A percentile compares a stretch with the other conserved stretches of the same genome.
phyloP scores from a whole-genome alignment of 2,329 filamentous ascomycete genomes.

The Uncinocarpus reesii region DNA sequence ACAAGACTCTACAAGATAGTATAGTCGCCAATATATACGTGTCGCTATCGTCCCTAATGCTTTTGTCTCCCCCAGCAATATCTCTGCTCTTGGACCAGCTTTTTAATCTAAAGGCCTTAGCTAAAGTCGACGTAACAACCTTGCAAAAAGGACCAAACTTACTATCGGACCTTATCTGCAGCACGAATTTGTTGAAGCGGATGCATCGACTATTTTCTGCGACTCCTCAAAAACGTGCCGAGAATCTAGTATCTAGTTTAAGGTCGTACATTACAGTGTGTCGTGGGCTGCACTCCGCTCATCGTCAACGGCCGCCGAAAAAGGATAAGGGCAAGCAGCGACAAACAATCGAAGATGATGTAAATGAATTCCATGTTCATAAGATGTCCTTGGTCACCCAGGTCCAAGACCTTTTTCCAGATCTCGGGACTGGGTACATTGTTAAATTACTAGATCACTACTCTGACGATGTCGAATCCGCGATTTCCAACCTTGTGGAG shows the following conservation, averaged over 20 bases:
- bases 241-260: constrained; percentile 33
- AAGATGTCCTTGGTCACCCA: constrained; percentile 75
- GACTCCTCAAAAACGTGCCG: constrained; percentile 31
- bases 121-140: constrained; percentile 48
- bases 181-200: constrained; percentile 57
- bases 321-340: constrained; percentile 36
- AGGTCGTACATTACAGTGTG: constrained; percentile 33
- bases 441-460: constrained; percentile 71
- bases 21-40: constrained; percentile 67
- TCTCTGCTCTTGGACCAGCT: constrained; percentile 72
- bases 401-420: constrained; percentile 86
- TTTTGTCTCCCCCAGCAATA: constrained; percentile 56
- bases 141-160: constrained; percentile 46
- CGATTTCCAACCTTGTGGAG: constrained; percentile 72
- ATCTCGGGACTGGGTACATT: constrained; percentile 74
- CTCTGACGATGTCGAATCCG: constrained; percentile 62
- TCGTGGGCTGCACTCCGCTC: constrained; percentile 30
- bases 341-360: constrained; percentile 21
- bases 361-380: constrained; percentile 58
- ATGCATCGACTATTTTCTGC: constrained; percentile 29
- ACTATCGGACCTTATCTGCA: constrained; percentile 71
- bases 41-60: constrained; percentile 60
- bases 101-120: constrained; percentile 64
- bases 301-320: constrained; percentile 33
- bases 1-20: constrained; percentile 51